Conservation (phyloP, 768 basidiomycete genomes). For the Hygrophorus pudorinus region DNA sequence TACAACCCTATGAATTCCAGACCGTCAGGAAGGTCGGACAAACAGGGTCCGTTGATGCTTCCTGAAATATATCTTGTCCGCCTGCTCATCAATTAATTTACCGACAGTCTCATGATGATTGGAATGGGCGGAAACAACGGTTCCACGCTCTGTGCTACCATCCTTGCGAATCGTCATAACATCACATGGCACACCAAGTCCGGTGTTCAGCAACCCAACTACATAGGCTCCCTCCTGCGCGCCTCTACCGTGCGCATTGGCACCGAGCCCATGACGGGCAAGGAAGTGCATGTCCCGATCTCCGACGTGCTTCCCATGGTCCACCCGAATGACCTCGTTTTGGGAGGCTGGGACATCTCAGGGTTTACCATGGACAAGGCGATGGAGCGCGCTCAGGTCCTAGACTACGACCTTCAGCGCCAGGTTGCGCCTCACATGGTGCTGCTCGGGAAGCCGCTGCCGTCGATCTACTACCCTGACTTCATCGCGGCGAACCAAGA, state of each 20-base stretch:
- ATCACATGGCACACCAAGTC: conserved; percentile 92
- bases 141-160: conserved; percentile 84
- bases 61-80: conserved; percentile 7
- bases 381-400: conserved; percentile 87
- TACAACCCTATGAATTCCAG: conserved; percentile 81
- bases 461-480: conserved; percentile 94
- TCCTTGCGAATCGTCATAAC: conserved; percentile 92
- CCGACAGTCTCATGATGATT: conserved; percentile 83
- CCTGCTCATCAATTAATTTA: conserved; percentile 7
- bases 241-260: conserved; percentile 94
- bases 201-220: conserved; percentile 90
- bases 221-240: conserved; percentile 93
- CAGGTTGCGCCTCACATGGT: conserved; percentile 87
- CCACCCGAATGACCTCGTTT: conserved; percentile 94
- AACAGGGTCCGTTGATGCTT: conserved; percentile 57
- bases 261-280: conserved; percentile 63
- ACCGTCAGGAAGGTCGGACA: conserved; percentile 78
- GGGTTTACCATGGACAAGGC: conserved; percentile 76
- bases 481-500: conserved; percentile 98
- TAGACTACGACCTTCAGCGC: conserved; percentile 95
- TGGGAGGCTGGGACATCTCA: conserved; percentile 99
- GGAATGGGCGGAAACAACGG: conserved; percentile 98
- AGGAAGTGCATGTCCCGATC: conserved; percentile 88
- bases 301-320: conserved; percentile 95
- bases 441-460: conserved; percentile 70